Conservation (phyloP, 2,329 filamentous ascomycete species). For the Penicillium freii region DNA sequence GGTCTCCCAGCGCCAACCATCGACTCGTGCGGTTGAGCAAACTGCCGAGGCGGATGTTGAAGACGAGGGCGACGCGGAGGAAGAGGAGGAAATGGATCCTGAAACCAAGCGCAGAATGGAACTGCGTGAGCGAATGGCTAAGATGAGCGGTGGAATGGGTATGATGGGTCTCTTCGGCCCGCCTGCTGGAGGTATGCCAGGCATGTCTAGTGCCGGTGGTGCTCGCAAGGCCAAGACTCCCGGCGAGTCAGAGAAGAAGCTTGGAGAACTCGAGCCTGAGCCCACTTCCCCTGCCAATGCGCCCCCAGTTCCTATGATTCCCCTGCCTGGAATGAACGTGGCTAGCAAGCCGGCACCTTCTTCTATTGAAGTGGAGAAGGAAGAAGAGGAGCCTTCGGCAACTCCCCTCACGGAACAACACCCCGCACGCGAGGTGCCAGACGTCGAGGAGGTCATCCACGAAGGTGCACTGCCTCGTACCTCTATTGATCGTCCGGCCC, state of each 20-base stretch:
- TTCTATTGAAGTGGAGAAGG: constrained; percentile 49
- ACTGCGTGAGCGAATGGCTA: constrained; percentile 91
- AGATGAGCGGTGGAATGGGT: constrained; percentile 96
- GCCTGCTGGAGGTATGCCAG: constrained; percentile 60
- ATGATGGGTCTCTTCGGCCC: constrained; percentile 92
- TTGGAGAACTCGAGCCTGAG: constrained; percentile 37
- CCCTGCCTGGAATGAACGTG: constrained; percentile 67
- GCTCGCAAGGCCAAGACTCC: constrained; percentile 52
- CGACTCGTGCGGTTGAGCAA: constrained; percentile 32
- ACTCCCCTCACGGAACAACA: constrained; percentile 45
- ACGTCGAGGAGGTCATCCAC: constrained; percentile 53
- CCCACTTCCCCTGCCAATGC: constrained; percentile 33
- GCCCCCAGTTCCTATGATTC: constrained; percentile 55
- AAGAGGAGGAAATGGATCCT: constrained; percentile 82
- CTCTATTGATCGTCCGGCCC: constrained; percentile 45
- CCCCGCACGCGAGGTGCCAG: constrained; percentile 49
- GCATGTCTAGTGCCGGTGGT: constrained; percentile 48
- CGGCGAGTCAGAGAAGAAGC: constrained; percentile 34
- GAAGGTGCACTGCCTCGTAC: constrained; percentile 34
- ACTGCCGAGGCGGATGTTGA: constrained; percentile 51
- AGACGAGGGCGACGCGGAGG: constrained; percentile 66
- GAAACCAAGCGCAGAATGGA: constrained; percentile 84
- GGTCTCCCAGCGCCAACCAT: constrained; percentile 19
- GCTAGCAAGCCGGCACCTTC: constrained; percentile 48
- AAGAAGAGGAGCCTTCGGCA: constrained; percentile 49